Base-by-base conservation (phyloP, 441 rosid species). In the Jatropha multifida region DNA sequence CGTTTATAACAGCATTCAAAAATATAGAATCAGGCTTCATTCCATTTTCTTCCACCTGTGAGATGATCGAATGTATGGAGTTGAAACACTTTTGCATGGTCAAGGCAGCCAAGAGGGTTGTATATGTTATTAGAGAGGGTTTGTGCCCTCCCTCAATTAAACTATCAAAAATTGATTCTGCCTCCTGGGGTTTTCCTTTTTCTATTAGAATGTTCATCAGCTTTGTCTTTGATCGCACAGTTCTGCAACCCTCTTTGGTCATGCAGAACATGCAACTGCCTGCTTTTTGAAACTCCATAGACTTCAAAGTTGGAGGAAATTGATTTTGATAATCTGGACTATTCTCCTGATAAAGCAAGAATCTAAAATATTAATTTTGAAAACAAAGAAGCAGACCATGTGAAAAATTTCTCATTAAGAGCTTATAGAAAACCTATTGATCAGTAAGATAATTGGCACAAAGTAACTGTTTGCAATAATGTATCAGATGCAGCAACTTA, bases 1-100 rank as follows among this genome's bases (percentile, higher is more conserved):
- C 94, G 78, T 93, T 95, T 80, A 95, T 95, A 81, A 91, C 85
- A 42, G 98, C 90, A 74, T 95, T 93, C 85, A 90, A 93, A 83
- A 95, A 90, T 74, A 95, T 90, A 11, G 96, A 83, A 81, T 95
- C 97, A 0, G 96, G 98, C 83, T 87, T 86, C 81, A 88, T 77
- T 26, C 96, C 96, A 20, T 83, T 85, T 75, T 86, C 83, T 86
- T 95, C 97, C 80, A 95, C 83, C 82, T 87, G 77, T 71, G 89
- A 85, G 76, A 89, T 78, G 59, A 93, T 90, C 1, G 85, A 76
- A 61, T 82, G 77, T 75, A 93, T 90, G 72, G 92, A 88, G 74
- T 85, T 78, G 76, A 82, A 93, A 49, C 78, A 88, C 79, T 88
- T 90, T 81, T 80, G 90, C 62, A 75, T 85, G 59, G 99, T 86